Evolutionary conservation across 305 asterid genomes (phyloP).

Genomic region (Fraxinus dipetala): DNA sequence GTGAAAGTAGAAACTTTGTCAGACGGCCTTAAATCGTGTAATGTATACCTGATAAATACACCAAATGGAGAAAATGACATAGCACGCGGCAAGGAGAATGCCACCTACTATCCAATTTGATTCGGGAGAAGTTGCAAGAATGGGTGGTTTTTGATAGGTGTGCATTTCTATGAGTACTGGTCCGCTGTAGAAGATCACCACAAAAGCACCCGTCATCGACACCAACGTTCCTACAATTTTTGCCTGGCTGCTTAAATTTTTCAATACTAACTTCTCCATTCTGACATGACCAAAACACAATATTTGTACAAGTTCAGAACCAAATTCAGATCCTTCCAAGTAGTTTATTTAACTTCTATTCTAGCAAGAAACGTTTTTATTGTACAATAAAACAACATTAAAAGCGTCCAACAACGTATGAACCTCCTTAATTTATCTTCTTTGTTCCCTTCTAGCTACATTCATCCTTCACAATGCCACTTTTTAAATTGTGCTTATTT

Average conservation of each 20-base stretch:
- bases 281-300: constrained; percentile 14
- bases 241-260: constrained; percentile 27
- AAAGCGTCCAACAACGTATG: too few relatives aligned
- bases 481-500: background rate
- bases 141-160: background rate
- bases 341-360: too few relatives aligned
- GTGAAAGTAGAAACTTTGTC: too few relatives aligned
- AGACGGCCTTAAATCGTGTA: background rate
- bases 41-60: constrained; percentile 14
- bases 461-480: too few relatives aligned
- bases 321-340: background rate
- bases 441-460: too few relatives aligned
- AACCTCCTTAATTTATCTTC: too few relatives aligned
- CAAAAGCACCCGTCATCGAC: constrained; percentile 33
- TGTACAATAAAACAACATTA: too few relatives aligned
- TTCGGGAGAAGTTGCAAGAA: background rate
- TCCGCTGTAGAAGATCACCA: constrained; percentile 33
- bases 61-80: background rate
- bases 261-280: constrained; percentile 37
- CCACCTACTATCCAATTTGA: constrained; percentile 25
- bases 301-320: background rate
- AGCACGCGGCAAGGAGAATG: constrained; percentile 7
- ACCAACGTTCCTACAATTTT: constrained; percentile 33
- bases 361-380: too few relatives aligned
- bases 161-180: constrained; percentile 11